Evolutionary conservation across 352 stramenopile genomes (phyloP), one percentile per base, ranked within the genome.

Genomic region (Pythium plurisporium): DNA sequence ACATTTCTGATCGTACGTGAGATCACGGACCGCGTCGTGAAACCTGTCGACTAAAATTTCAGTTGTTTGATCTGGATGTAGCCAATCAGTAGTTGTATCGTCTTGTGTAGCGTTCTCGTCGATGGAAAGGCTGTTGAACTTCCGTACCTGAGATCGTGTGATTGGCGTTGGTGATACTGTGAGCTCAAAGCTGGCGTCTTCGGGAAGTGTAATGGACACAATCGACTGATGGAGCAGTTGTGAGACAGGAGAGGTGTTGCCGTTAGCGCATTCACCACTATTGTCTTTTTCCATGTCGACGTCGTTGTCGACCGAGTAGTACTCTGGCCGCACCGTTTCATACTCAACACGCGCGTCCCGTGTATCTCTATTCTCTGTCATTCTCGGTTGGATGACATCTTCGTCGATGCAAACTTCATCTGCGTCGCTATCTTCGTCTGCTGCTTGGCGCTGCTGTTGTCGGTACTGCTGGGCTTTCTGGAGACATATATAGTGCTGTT

Each of bases 401-500:
- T 60, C 52, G 22, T 53, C 41, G 15, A 19, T 4, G n/a, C 15
- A 44, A 23, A 52, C 20, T 0, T 53, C 52, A 11, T 30, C 22
- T 9, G 36, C 12, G 0, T 49, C 36, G 3, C 7, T 23, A 9
- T 36, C 14, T 0, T 53, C 23, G 14, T 12, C 23, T 19, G 45
- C 31, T 11, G 31, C 43, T 1, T 38, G 10, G 9, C 26, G 36
- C 20, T 54, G 31, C 12, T 36, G 46, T 11, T 56, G 41, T 12
- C 56, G 15, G 1, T 3, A 30, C 22, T 46, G 15, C 23, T 46
- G 40, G 12, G 40, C 40, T 9, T 19, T 29, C n/a, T 46, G 19
- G 8, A 46, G 40, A 30, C 41, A 47, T 20, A 50, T 11, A 19
- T 67, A 67, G 25, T 59, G 45, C 26, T 59, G 59, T 30, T 67